These are phyloP conservation scores for Acer negundo DNA, from an alignment of 345 rosid genomes.

Conservation along the genomic window DNA sequence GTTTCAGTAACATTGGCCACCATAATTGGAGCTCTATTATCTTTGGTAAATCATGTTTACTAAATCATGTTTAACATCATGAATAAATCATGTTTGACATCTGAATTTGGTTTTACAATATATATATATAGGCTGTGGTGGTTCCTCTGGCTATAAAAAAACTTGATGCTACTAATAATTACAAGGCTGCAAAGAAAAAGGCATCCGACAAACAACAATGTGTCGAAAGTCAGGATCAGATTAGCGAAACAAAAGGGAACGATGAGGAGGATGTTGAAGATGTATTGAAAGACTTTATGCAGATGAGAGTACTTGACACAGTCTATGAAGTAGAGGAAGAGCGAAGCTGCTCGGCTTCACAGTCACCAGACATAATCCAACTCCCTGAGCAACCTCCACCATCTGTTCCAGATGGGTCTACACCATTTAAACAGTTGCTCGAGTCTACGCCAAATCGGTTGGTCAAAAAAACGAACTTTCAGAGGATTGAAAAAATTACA, in stretches of 20 bases:
- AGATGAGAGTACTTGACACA: slow-evolving; percentile 29
- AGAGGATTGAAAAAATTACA: slow-evolving; percentile 21
- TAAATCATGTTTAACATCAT: not conserved
- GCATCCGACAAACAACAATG: not conserved
- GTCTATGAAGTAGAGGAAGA: slow-evolving; percentile 34
- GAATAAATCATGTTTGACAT: not conserved
- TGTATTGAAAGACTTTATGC: slow-evolving; percentile 34
- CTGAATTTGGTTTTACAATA: slow-evolving; percentile 1
- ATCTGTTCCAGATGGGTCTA: slow-evolving; percentile 14
- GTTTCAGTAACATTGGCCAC: slow-evolving; percentile 27
- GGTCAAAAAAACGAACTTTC: slow-evolving; percentile 22
- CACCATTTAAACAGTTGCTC: slow-evolving; percentile 25
- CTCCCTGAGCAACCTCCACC: slow-evolving; percentile 17
- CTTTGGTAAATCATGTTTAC: slow-evolving; percentile 28
- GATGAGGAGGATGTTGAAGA: slow-evolving; percentile 18
- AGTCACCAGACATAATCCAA: slow-evolving; percentile 7
- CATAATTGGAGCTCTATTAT: slow-evolving; percentile 25
- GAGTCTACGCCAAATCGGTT: slow-evolving; percentile 21
- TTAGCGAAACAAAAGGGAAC: slow-evolving; percentile 4
- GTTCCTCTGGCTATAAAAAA: slow-evolving; percentile 29
- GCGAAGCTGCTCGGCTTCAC: slow-evolving; percentile 23
- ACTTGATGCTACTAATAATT: not conserved
- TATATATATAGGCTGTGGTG: slow-evolving; percentile 13
- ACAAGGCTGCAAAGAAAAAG: slow-evolving; percentile 17
- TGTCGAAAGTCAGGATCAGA: slow-evolving; percentile 18